Percentiles rank a stretch among this genome's conserved stretches.
These are phyloP conservation scores for Talaromyces albobiverticillius DNA, from an alignment of 2,329 filamentous ascomycete genomes.

Conservation along the genomic window DNA sequence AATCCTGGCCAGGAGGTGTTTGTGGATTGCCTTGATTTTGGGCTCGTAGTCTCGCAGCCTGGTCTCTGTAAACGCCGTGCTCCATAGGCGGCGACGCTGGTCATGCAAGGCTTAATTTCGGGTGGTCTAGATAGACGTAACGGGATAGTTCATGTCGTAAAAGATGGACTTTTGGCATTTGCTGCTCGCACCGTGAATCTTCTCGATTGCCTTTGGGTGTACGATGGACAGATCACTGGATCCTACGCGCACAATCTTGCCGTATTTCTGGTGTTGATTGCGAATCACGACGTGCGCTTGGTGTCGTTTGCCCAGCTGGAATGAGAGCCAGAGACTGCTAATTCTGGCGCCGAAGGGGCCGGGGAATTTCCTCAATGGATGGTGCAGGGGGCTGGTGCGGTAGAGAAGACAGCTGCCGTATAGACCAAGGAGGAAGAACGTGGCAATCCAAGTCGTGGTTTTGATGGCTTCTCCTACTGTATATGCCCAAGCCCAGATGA, in stretches of 20 bases:
- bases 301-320: conserved; percentile 15
- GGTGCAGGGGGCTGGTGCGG: conserved; percentile 12
- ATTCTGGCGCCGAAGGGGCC: conserved; percentile 31
- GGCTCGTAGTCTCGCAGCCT: conserved; percentile 40
- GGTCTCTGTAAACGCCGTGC: conserved; percentile 38
- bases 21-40: conserved; percentile 32
- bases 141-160: conserved; percentile 36
- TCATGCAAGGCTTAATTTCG: conserved; percentile 38
- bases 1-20: conserved; percentile 24
- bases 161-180: conserved; percentile 40
- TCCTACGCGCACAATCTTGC: conserved; percentile 34
- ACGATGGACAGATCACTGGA: conserved; percentile 33
- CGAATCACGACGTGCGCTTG: conserved; percentile 25
- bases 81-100: conserved; percentile 39
- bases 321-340: conserved; percentile 28
- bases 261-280: conserved; percentile 32
- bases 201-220: conserved; percentile 33
- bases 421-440: conserved; percentile 3
- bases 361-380: conserved; percentile 15
- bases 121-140: conserved; percentile 36
- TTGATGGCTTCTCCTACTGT: background rate
- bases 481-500: background rate
- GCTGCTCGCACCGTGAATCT: conserved; percentile 36
- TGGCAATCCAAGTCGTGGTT: background rate
- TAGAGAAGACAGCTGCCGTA: conserved; percentile 28